phyloP scores from a whole-genome alignment of 108 stramenopile species.

The Bacterosira constricta region DNA sequence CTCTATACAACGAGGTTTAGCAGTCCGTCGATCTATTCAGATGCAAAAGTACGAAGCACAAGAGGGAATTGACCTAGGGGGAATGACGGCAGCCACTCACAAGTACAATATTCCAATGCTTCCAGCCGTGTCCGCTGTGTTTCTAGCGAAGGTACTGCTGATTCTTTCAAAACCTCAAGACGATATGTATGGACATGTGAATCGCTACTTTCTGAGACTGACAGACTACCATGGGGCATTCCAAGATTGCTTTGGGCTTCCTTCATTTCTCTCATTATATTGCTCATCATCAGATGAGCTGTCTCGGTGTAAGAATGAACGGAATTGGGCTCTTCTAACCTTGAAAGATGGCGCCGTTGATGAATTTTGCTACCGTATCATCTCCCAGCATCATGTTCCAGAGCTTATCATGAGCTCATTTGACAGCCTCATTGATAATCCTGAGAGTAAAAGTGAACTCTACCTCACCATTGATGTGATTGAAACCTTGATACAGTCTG shows the following conservation, averaged over 20 bases:
- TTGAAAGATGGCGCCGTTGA: slow-evolving; percentile 73
- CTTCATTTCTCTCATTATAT: slow-evolving; percentile 81
- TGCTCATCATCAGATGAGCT: slow-evolving; percentile 67
- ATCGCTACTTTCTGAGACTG: slow-evolving; percentile 75
- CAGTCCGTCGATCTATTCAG: slow-evolving; percentile 43
- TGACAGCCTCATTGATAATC: slow-evolving; percentile 35
- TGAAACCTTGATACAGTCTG: slow-evolving; percentile 31
- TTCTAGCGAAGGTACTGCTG: slow-evolving; percentile 70
- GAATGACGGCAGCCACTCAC: background rate
- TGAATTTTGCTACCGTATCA: slow-evolving; percentile 61
- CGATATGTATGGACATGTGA: slow-evolving; percentile 73
- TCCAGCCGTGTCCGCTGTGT: slow-evolving; percentile 67
- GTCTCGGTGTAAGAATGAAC: slow-evolving; percentile 59
- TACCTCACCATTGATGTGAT: slow-evolving; percentile 41
- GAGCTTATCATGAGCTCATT: slow-evolving; percentile 76
- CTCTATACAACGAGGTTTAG: slow-evolving; percentile 70
- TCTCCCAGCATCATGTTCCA: slow-evolving; percentile 74
- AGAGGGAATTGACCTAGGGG: slow-evolving; percentile 5
- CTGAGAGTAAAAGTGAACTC: slow-evolving; percentile 27
- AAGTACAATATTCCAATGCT: slow-evolving; percentile 48
- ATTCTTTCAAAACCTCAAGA: slow-evolving; percentile 70
- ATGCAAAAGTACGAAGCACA: slow-evolving; percentile 16
- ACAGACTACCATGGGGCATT: slow-evolving; percentile 78
- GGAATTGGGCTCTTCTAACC: slow-evolving; percentile 69
- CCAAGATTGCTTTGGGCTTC: slow-evolving; percentile 75